Conservation (phyloP, 345 rosid genomes). For the Mangifera indica region DNA sequence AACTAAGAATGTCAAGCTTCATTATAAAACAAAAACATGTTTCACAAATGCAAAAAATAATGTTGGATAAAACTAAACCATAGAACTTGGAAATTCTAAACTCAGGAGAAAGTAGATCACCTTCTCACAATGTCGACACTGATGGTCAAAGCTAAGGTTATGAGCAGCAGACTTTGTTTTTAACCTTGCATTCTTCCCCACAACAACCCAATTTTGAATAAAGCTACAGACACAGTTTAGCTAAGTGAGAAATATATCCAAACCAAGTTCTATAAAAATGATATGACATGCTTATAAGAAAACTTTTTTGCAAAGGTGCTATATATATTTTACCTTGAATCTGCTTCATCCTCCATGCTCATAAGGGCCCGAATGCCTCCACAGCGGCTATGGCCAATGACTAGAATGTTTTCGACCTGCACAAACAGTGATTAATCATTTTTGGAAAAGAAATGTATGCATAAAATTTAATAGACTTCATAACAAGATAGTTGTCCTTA, state of each 20-base stretch:
- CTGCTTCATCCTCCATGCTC: slow-evolving; percentile 73
- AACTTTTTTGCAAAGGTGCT: neutral
- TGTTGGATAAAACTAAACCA: slow-evolving; percentile 11
- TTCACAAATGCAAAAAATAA: neutral
- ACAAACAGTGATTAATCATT: slow-evolving; percentile 9
- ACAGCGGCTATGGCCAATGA: slow-evolving; percentile 91
- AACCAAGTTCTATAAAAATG: neutral
- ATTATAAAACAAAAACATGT: neutral
- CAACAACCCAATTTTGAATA: slow-evolving; percentile 75
- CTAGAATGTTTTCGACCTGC: slow-evolving; percentile 90
- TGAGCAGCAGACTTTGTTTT: slow-evolving; percentile 65
- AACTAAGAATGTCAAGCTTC: neutral
- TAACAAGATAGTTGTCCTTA: neutral
- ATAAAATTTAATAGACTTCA: neutral
- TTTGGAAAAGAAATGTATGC: neutral
- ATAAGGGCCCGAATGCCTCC: slow-evolving; percentile 96
- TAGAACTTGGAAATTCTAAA: neutral
- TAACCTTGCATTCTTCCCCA: slow-evolving; percentile 75
- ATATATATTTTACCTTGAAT: slow-evolving; percentile 53
- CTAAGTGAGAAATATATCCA: neutral
- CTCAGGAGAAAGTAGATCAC: slow-evolving; percentile 32
- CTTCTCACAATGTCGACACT: slow-evolving; percentile 96
- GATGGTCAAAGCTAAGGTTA: slow-evolving; percentile 68
- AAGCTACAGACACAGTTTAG: slow-evolving; percentile 53
- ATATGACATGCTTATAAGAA: neutral